These are phyloP conservation scores for Ceratocystis alfenasii DNA, from an alignment of 2,329 filamentous ascomycete species.

Conservation along the genomic window DNA sequence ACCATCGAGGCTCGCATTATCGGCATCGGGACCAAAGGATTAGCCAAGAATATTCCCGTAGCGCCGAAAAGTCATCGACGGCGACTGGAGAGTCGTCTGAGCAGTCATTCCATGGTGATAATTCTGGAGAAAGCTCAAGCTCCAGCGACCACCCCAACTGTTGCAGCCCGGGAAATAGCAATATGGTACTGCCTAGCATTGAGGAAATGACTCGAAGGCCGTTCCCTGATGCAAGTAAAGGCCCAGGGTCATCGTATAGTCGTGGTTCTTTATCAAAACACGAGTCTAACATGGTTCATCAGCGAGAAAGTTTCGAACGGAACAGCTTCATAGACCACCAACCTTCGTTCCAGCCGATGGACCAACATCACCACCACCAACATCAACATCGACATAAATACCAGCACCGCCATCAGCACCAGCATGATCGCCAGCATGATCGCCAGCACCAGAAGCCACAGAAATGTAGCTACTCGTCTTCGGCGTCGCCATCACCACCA, in stretches of 20 bases:
- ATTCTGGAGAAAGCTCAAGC: background rate
- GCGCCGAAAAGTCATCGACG: background rate
- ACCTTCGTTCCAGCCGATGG: background rate
- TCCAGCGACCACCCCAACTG: background rate
- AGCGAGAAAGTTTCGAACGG: background rate
- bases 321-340: background rate
- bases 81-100: background rate
- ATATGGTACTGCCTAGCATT: background rate
- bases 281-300: background rate
- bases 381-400: background rate
- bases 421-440: background rate
- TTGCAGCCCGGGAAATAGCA: background rate
- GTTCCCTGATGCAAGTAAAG: background rate
- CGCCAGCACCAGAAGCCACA: background rate
- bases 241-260: background rate
- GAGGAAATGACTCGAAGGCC: slow-evolving; percentile 2
- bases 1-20: slow-evolving; percentile 13
- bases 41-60: background rate
- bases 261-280: background rate
- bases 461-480: background rate
- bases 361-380: background rate
- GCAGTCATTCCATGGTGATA: background rate
- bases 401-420: too few species aligned
- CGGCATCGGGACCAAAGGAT: slow-evolving; percentile 9
- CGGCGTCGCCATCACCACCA: background rate